Evolutionary conservation across 257 asterid genomes (phyloP).

Genomic region (Ilex aquifolium): DNA sequence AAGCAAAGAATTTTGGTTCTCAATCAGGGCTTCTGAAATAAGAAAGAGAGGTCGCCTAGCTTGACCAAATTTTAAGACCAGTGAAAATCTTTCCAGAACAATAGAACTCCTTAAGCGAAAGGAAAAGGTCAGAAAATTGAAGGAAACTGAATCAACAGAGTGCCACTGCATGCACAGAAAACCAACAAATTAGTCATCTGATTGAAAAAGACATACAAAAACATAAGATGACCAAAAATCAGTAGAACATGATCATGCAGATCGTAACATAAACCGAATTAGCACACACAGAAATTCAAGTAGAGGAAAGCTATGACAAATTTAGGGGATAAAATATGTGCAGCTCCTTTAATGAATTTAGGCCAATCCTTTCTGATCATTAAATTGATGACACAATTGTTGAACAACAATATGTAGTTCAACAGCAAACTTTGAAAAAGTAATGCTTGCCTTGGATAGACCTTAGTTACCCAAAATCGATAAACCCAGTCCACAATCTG

Average conservation of each 20-base stretch:
- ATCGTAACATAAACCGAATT: neutral
- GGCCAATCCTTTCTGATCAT: neutral
- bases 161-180: neutral
- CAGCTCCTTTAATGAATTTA: neutral
- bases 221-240: neutral
- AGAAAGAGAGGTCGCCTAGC: constrained; percentile 24
- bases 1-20: constrained; percentile 16
- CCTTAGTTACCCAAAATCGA: no score
- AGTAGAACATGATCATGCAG: neutral
- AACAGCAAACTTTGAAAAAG: no score
- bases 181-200: neutral
- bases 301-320: neutral
- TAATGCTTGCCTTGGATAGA: no score
- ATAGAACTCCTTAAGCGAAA: neutral
- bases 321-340: no score
- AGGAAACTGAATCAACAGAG: no score
- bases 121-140: neutral
- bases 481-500: no score
- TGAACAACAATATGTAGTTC: no score
- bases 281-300: neutral
- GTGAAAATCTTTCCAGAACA: constrained; percentile 6
- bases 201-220: neutral
- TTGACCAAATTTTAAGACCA: constrained; percentile 8
- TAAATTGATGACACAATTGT: neutral
- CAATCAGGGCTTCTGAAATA: constrained; percentile 37